phyloP scores from a whole-genome alignment of 2,329 filamentous ascomycete species.

The Harringtonia aguacate region DNA sequence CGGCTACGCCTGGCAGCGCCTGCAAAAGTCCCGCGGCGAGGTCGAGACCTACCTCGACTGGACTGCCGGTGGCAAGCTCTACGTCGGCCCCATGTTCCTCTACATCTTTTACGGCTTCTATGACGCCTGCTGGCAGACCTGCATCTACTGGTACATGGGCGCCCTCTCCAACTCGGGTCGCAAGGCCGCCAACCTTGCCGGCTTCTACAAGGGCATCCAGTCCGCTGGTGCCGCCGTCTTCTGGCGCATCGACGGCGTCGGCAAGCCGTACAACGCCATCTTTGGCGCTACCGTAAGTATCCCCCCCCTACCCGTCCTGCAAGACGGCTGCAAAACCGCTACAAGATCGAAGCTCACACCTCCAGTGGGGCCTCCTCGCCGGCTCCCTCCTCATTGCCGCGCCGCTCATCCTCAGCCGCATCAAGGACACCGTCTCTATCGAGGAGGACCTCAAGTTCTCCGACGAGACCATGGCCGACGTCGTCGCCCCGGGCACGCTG shows the following conservation, averaged over 20 bases:
- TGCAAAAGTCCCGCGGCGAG: slow-evolving; percentile 40
- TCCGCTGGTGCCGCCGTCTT: slow-evolving; percentile 74
- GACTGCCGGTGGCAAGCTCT: slow-evolving; percentile 44
- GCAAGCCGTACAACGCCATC: slow-evolving; percentile 56
- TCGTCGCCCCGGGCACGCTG: slow-evolving; percentile 27
- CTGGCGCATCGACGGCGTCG: slow-evolving; percentile 56
- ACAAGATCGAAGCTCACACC: neutral
- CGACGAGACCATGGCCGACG: slow-evolving; percentile 70
- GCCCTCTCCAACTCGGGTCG: slow-evolving; percentile 85
- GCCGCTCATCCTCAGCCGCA: slow-evolving; percentile 68
- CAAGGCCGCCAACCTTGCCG: slow-evolving; percentile 83
- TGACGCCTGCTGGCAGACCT: slow-evolving; percentile 84
- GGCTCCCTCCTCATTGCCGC: slow-evolving; percentile 66
- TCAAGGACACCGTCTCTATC: slow-evolving; percentile 69
- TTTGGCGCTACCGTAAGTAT: slow-evolving; percentile 47
- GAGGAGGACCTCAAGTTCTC: slow-evolving; percentile 79
- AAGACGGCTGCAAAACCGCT: no score
- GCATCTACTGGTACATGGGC: slow-evolving; percentile 94
- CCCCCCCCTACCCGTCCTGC: neutral
- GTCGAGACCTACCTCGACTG: slow-evolving; percentile 43
- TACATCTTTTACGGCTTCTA: slow-evolving; percentile 88
- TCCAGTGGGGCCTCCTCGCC: slow-evolving; percentile 63
- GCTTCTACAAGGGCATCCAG: slow-evolving; percentile 46
- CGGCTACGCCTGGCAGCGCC: slow-evolving; percentile 65
- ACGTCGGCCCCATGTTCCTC: slow-evolving; percentile 72